Evolutionary conservation across 2,329 filamentous ascomycete genomes (phyloP).

Genomic region (Raffaelea albimanens): DNA sequence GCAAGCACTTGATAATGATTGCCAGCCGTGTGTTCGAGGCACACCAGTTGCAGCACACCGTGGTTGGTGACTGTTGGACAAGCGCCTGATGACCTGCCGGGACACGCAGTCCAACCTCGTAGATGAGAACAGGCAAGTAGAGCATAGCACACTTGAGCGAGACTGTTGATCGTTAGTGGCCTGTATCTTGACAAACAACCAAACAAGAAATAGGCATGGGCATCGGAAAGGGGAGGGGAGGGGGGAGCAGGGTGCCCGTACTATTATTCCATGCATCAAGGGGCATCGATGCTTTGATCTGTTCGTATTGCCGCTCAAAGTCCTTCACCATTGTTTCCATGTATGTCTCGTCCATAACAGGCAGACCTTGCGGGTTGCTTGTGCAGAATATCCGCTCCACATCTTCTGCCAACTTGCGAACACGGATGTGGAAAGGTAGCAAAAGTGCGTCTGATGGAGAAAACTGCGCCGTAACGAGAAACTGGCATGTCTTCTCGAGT

Average conservation of each 20-base stretch:
- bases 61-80: neutral
- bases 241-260: slow-evolving; percentile 1
- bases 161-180: slow-evolving; percentile 1
- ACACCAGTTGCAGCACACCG: slow-evolving; percentile 15
- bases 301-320: slow-evolving; percentile 12
- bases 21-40: slow-evolving; percentile 9
- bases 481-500: slow-evolving; percentile 10
- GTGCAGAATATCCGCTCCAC: slow-evolving; percentile 10
- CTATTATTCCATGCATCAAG: slow-evolving; percentile 12
- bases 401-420: slow-evolving; percentile 14
- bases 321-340: slow-evolving; percentile 13
- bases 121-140: slow-evolving; percentile 13
- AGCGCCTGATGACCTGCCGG: slow-evolving; percentile 6
- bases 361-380: slow-evolving; percentile 2
- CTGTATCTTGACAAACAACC: neutral
- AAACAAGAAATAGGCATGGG: neutral
- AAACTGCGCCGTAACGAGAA: slow-evolving; percentile 6
- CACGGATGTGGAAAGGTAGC: slow-evolving; percentile 10
- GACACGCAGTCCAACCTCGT: slow-evolving; percentile 12
- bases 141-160: slow-evolving; percentile 9
- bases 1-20: slow-evolving; percentile 11
- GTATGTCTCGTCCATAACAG: slow-evolving; percentile 11
- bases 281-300: slow-evolving; percentile 9
- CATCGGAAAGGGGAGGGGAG: neutral
- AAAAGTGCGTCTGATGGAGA: slow-evolving; percentile 9